These are phyloP conservation scores for Scedosporium dehoogii DNA, from an alignment of 2,329 filamentous ascomycete species.

Conservation along the genomic window DNA sequence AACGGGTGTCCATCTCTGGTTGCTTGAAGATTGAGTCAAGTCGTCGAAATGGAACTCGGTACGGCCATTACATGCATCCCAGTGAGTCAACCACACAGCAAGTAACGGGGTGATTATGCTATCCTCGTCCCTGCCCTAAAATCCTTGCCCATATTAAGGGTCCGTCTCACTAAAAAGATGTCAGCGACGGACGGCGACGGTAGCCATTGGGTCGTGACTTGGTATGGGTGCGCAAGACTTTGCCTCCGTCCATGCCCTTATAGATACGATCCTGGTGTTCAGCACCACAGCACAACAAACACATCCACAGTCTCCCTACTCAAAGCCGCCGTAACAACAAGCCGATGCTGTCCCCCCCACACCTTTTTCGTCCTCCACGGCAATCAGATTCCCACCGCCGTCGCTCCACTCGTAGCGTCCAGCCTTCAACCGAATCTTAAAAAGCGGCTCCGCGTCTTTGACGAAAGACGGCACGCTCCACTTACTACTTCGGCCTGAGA, in stretches of 20 bases:
- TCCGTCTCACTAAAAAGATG: too few relatives aligned
- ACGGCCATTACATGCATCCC: too few relatives aligned
- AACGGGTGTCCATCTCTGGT: too few relatives aligned
- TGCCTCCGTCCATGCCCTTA: neutral
- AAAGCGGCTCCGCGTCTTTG: conserved; percentile 12
- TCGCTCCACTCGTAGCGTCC: conserved; percentile 14
- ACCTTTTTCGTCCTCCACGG: conserved; percentile 14
- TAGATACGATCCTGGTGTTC: neutral
- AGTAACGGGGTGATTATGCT: too few relatives aligned
- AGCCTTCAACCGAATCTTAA: conserved; percentile 11
- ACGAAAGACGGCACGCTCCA: conserved; percentile 10
- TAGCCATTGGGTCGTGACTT: too few relatives aligned
- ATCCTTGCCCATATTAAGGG: too few relatives aligned
- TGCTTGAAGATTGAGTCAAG: too few relatives aligned
- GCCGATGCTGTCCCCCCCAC: conserved; percentile 9
- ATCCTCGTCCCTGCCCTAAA: too few relatives aligned
- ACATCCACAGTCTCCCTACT: conserved; percentile 12
- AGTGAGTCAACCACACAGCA: too few relatives aligned
- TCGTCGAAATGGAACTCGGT: too few relatives aligned
- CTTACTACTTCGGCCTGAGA: conserved; percentile 6
- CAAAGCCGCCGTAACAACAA: conserved; percentile 12
- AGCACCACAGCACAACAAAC: conserved; percentile 12
- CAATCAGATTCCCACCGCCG: conserved; percentile 11
- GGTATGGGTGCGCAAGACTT: too few relatives aligned
- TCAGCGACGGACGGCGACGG: too few relatives aligned